Percentiles rank a stretch among this genome's conserved stretches.
Evolutionary conservation across 495 filamentous ascomycete genomes (phyloP).

Genomic region (Sporormia fimetaria): DNA sequence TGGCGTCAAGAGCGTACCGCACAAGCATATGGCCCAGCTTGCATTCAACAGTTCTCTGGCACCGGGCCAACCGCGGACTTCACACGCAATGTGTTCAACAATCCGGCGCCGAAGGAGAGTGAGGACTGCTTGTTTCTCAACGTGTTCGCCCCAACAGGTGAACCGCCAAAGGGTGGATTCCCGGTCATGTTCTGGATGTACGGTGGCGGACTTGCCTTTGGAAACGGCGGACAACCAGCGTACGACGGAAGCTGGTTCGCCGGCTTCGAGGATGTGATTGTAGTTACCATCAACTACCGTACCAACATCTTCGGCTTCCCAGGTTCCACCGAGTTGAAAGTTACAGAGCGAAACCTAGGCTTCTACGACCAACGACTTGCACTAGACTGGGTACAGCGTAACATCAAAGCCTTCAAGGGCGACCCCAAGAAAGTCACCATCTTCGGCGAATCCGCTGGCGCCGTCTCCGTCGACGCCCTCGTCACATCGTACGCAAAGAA

Average conservation of each 20-base stretch:
- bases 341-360: slow-evolving; percentile 16
- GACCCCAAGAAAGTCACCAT: slow-evolving; percentile 11
- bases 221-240: slow-evolving; percentile 2
- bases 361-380: slow-evolving; percentile 17
- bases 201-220: slow-evolving; percentile 18
- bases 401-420: slow-evolving; percentile 16
- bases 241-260: slow-evolving; percentile 21
- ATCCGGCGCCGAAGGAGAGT: slow-evolving; percentile 27
- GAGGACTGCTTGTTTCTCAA: slow-evolving; percentile 36
- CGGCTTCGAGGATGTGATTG: slow-evolving; percentile 15
- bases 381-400: slow-evolving; percentile 16
- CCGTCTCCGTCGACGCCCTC: slow-evolving; percentile 6
- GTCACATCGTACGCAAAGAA: slow-evolving; percentile 7
- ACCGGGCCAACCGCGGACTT: slow-evolving; percentile 21
- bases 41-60: slow-evolving; percentile 35
- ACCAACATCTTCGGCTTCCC: slow-evolving; percentile 21
- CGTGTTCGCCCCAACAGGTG: slow-evolving; percentile 30
- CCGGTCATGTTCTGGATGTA: slow-evolving; percentile 24
- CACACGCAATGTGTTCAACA: slow-evolving; percentile 29
- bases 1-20: slow-evolving; percentile 27
- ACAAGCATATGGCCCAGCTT: slow-evolving; percentile 28
- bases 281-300: slow-evolving; percentile 21
- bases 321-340: slow-evolving; percentile 1
- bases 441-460: slow-evolving; percentile 21
- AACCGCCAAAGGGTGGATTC: slow-evolving; percentile 36